Evolutionary conservation across 108 stramenopile genomes (phyloP).

Genomic region (Fistulifera pelliculosa): DNA sequence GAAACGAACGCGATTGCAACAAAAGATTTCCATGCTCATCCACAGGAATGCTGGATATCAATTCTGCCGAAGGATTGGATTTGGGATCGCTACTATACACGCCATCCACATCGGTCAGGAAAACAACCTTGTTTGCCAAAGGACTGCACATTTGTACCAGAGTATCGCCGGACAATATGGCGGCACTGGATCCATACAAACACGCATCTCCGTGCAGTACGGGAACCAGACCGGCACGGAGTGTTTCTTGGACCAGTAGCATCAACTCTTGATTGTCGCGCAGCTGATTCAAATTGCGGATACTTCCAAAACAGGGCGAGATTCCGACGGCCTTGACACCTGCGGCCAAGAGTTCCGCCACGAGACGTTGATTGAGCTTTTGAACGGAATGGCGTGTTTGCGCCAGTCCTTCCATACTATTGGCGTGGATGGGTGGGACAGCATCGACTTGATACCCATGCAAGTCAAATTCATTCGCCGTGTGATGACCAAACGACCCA

Average conservation of each 20-base stretch:
- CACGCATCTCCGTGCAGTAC: constrained; percentile 82
- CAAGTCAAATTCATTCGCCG: constrained; percentile 59
- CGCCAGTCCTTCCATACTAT: constrained; percentile 42
- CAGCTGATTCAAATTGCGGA: background rate
- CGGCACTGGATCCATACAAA: constrained; percentile 44
- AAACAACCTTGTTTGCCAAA: constrained; percentile 34
- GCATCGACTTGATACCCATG: constrained; percentile 19
- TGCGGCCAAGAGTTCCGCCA: constrained; percentile 27
- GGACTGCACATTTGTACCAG: constrained; percentile 25
- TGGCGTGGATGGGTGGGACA: constrained; percentile 2
- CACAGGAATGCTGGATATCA: constrained; percentile 34
- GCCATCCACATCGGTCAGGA: constrained; percentile 76
- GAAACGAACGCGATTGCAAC: constrained; percentile 10
- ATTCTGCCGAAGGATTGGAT: constrained; percentile 28
- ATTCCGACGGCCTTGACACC: constrained; percentile 60
- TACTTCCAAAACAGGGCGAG: constrained; percentile 48
- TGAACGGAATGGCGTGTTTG: constrained; percentile 56
- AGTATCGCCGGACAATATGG: constrained; percentile 66
- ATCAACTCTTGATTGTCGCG: background rate
- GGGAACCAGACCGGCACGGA: constrained; percentile 59
- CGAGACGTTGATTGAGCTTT: constrained; percentile 50
- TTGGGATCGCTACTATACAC: constrained; percentile 57
- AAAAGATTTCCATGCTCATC: constrained; percentile 22
- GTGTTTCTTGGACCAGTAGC: background rate
- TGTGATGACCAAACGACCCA: constrained; percentile 74